Evolutionary conservation across 257 asterid genomes (phyloP).

Genomic region (Ehretia macrophylla): DNA sequence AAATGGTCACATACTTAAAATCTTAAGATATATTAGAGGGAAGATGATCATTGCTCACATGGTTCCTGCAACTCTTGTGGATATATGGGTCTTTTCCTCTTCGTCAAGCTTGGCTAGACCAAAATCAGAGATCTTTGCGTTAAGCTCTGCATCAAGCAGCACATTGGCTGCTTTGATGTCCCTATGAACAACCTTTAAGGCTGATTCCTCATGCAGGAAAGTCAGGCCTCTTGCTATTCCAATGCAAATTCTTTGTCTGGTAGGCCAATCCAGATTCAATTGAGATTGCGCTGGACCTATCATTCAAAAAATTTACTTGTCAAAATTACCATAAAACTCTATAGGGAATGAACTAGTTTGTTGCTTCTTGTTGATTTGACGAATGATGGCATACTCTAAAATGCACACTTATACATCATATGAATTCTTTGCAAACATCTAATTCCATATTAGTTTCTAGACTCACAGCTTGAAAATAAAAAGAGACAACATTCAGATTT

Average conservation of each 20-base stretch:
- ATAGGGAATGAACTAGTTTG: too few species aligned
- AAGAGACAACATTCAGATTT: too few species aligned
- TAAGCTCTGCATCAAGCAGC: constrained; percentile 59
- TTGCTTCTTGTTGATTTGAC: neutral
- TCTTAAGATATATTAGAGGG: neutral
- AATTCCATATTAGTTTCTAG: too few species aligned
- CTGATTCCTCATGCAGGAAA: constrained; percentile 66
- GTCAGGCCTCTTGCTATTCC: constrained; percentile 60
- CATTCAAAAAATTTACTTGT: neutral
- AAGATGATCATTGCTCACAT: constrained; percentile 31
- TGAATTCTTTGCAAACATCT: too few species aligned
- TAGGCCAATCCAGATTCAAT: constrained; percentile 45
- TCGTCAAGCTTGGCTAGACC: constrained; percentile 69
- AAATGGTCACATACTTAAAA: too few species aligned
- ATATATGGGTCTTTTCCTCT: constrained; percentile 57
- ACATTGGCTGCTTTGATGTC: constrained; percentile 60
- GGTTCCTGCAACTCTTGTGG: constrained; percentile 71
- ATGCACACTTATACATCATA: neutral
- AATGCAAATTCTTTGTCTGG: constrained; percentile 43
- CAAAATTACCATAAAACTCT: neutral
- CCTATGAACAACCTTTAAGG: constrained; percentile 58
- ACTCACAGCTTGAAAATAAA: too few species aligned
- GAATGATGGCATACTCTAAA: neutral
- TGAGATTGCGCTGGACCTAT: constrained; percentile 45
- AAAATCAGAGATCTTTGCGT: constrained; percentile 68